Percentiles rank a stretch among this genome's conserved stretches.
Conservation (phyloP, 2,329 filamentous ascomycete species). For the Fusarium humuli region DNA sequence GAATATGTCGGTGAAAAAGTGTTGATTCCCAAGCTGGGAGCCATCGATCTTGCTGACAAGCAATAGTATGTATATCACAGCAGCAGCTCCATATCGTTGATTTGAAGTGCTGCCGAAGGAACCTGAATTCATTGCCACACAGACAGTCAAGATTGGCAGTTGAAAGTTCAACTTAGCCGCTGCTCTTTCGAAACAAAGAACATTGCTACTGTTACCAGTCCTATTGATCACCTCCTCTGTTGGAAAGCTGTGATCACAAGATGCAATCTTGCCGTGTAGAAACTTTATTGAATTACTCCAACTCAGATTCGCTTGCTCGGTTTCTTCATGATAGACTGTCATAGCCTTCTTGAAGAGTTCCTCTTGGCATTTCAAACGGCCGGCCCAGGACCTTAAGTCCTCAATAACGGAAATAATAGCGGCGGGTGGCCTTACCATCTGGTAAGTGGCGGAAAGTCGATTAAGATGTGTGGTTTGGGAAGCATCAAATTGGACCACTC, state of each 20-base stretch:
- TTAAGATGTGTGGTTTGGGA: accelerated
- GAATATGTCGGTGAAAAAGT: accelerated
- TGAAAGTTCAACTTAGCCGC: not conserved
- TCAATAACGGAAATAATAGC: accelerated
- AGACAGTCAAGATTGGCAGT: not conserved
- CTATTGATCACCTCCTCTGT: accelerated
- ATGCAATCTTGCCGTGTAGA: not conserved
- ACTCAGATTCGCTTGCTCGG: accelerated
- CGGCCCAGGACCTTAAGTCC: accelerated
- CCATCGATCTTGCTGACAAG: not conserved
- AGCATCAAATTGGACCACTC: not conserved
- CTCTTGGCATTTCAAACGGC: not conserved
- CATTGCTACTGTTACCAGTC: accelerated
- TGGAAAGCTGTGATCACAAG: too few relatives aligned
- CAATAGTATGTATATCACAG: not conserved
- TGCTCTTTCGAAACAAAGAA: constrained; percentile 1
- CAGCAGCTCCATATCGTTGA: too few relatives aligned
- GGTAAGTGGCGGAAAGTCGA: not conserved
- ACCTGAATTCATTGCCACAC: too few relatives aligned
- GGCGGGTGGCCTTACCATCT: accelerated
- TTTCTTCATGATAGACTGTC: too few relatives aligned
- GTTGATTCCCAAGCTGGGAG: accelerated
- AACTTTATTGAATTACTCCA: not conserved
- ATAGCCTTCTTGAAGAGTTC: not conserved
- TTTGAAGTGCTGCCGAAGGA: too few relatives aligned